Evolutionary conservation across 2,329 filamentous ascomycete species (phyloP), one percentile per base, ranked within the genome.

Genomic region (Xylaria sp.): DNA sequence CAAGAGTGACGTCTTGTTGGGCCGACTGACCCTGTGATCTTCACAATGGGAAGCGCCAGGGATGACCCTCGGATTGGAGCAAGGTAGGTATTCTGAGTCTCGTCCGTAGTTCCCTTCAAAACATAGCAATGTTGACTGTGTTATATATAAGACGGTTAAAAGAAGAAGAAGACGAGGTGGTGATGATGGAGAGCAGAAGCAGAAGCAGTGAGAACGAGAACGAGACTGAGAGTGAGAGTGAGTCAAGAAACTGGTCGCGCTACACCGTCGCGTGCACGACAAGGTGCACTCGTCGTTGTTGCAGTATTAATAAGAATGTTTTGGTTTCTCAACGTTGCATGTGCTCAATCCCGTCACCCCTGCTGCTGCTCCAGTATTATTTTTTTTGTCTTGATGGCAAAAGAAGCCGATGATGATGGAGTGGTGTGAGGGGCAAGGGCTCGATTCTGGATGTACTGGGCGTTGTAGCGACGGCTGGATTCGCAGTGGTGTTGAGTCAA

Each of bases 181-280:
- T 52, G 13, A n/a, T 42, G 39, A 34, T 7, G 18, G 8, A 35
- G 23, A 16, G 4, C 23, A 30, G 23, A 30, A 30, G 3, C 46
- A 48, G 30, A 18, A 13, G 23, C 23, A 30, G 23, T 30, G 49
- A 46, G 42, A 34, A 23, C 4, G 49, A 46, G 42, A 34, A 23
- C 4, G 37, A 57, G 51, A 18, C 30, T 16, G 16, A 59, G 19
- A 30, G 55, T 44, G 23, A 58, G 30, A 18, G 5, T 2, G 53
- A 52, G 35, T 18, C 11, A 16, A 35, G 58, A 47, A 23, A 19
- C 58, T 58, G 55, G 57, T 62, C 52, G 50, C 37, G 64, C 61
- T 62, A 62, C 56, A 66, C 59, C 56, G 51, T 65, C 63, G 62
- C 64, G 63, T 62, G 59, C 62, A 62, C 64, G 62, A 63, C 62